Percentiles rank a stretch among this genome's conserved stretches.
Conservation (phyloP, 1,139 yeast species). For the Candida buenavistaensis region DNA sequence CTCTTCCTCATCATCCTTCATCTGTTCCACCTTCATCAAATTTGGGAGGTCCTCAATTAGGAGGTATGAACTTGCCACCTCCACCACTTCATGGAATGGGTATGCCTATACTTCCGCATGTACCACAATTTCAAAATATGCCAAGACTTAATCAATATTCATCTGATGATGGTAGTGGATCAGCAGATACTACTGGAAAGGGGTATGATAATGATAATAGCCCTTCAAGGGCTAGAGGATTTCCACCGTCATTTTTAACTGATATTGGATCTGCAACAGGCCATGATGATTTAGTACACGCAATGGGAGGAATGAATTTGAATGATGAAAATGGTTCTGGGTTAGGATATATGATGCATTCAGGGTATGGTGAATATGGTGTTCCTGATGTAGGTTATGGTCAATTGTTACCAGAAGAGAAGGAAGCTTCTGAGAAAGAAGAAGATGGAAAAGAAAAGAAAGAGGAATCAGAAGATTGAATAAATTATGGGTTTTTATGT, state of each 20-base stretch:
- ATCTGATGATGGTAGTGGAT: constrained; percentile 7
- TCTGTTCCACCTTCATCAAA: constrained; percentile 1
- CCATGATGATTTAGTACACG: constrained; percentile 16
- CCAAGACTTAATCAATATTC: constrained; percentile 6
- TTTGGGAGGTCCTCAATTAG: constrained; percentile 5
- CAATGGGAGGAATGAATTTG: constrained; percentile 20
- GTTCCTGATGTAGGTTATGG: constrained; percentile 12
- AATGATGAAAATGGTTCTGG: constrained; percentile 1
- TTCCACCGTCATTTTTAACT: constrained; percentile 2
- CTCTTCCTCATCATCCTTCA: constrained; percentile 7
- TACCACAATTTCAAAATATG: constrained; percentile 9
- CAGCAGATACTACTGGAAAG: constrained; percentile 9
- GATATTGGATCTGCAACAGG: neutral
- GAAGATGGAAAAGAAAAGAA: neutral
- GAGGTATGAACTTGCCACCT: constrained; percentile 9
- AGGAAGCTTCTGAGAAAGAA: constrained; percentile 1
- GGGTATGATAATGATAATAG: constrained; percentile 5
- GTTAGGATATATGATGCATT: constrained; percentile 13
- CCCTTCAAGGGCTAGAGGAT: constrained; percentile 3
- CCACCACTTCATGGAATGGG: constrained; percentile 13
- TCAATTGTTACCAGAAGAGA: constrained; percentile 12
- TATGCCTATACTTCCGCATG: constrained; percentile 14
- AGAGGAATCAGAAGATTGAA: no score
- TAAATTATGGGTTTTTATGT: no score
- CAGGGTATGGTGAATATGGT: constrained; percentile 13